Percentiles rank a stretch among this genome's conserved stretches.
Evolutionary conservation across 352 stramenopile species (phyloP).

Genomic region (Phytophthora citrophthora): DNA sequence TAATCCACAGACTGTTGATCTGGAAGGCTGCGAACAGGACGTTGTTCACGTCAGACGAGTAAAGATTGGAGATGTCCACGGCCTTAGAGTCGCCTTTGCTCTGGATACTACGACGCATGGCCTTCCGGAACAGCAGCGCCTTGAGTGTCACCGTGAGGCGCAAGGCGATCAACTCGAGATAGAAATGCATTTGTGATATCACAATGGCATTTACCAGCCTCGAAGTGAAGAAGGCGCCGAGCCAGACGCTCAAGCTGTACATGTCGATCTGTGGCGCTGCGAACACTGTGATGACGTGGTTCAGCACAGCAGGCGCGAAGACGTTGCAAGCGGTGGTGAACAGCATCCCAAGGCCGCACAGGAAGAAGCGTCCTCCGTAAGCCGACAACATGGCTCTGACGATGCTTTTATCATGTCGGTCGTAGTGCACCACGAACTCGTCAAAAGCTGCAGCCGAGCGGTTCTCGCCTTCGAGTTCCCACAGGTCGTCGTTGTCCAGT

Average conservation of each 20-base stretch:
- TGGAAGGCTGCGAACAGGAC: conserved; percentile 13
- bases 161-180: conserved; percentile 32
- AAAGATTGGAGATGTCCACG: conserved; percentile 92
- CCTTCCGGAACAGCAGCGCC: conserved; percentile 46
- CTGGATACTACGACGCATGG: conserved; percentile 30
- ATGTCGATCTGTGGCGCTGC: conserved; percentile 22
- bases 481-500: background rate
- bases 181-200: too few species aligned
- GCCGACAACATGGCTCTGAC: background rate
- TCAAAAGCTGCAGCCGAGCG: background rate
- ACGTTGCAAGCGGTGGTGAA: background rate
- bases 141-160: conserved; percentile 41
- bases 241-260: conserved; percentile 27
- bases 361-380: background rate
- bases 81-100: conserved; percentile 6
- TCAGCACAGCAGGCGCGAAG: background rate
- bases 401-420: conserved; percentile 1
- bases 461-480: conserved; percentile 30
- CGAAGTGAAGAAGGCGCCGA: background rate
- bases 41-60: conserved; percentile 87
- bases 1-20: background rate
- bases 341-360: background rate
- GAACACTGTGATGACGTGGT: conserved; percentile 49
- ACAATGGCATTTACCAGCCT: too few species aligned
- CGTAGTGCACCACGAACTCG: conserved; percentile 7